Evolutionary conservation across 2,329 filamentous ascomycete species (phyloP).

Genomic region (Diaporthe ilicicola): DNA sequence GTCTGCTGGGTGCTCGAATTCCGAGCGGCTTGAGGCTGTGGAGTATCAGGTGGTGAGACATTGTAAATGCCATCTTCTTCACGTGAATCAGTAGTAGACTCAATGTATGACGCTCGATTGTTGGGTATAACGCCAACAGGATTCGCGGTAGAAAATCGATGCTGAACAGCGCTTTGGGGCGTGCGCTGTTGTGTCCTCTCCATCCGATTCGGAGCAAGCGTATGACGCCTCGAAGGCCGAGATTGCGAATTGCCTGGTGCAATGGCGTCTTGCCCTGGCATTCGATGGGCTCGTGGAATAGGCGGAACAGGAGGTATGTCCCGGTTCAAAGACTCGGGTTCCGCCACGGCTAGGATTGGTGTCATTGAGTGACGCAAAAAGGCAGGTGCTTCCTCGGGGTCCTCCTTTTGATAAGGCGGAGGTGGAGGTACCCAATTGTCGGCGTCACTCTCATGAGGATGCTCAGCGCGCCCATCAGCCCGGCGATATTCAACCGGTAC

Average conservation of each 20-base stretch:
- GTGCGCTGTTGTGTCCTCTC: constrained; percentile 13
- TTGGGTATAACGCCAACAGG: constrained; percentile 32
- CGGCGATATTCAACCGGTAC: constrained; percentile 69
- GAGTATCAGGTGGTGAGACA: constrained; percentile 56
- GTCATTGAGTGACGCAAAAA: constrained; percentile 62
- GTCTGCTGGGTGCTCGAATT: constrained; percentile 31
- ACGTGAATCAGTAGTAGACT: background rate
- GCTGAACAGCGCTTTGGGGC: constrained; percentile 37
- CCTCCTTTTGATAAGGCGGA: constrained; percentile 78
- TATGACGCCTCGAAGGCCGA: constrained; percentile 22
- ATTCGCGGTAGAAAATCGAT: constrained; percentile 45
- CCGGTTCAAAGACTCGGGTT: background rate
- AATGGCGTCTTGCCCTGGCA: constrained; percentile 31
- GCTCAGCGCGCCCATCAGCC: constrained; percentile 74
- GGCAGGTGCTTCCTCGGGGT: constrained; percentile 63
- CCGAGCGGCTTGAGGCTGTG: constrained; percentile 37
- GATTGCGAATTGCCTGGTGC: background rate
- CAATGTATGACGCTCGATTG: constrained; percentile 8
- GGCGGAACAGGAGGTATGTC: constrained; percentile 36
- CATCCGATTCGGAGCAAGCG: constrained; percentile 25
- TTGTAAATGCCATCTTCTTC: constrained; percentile 55
- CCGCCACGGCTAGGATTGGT: constrained; percentile 41
- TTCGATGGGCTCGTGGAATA: constrained; percentile 38
- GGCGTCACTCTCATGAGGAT: constrained; percentile 86
- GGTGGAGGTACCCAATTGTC: constrained; percentile 90